Conservation (phyloP, 129 eudicot genomes). For the Erigeron canadensis region DNA sequence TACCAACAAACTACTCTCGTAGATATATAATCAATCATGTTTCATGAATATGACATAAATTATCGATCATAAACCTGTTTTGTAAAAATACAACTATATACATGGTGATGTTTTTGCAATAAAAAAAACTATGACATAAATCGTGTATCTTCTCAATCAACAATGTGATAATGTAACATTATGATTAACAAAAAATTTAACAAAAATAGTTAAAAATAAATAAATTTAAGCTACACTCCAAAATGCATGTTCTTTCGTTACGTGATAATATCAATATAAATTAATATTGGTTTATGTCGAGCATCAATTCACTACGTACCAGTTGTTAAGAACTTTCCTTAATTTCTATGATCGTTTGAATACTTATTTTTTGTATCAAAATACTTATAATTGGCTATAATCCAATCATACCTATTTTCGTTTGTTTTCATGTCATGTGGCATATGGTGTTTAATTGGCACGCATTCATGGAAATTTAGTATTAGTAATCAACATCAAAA, state of each 20-base stretch:
- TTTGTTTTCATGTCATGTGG: neutral
- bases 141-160: too few relatives aligned
- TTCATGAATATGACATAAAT: too few relatives aligned
- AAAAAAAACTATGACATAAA: too few relatives aligned
- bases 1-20: too few relatives aligned
- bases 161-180: too few relatives aligned
- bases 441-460: neutral
- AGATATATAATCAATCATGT: too few relatives aligned
- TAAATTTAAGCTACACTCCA: neutral
- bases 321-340: slow-evolving; percentile 15
- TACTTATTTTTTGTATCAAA: neutral
- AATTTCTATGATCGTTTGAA: neutral
- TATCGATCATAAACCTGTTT: too few relatives aligned
- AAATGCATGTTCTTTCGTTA: neutral
- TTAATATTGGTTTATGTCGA: neutral
- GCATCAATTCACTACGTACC: too few relatives aligned
- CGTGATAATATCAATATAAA: neutral
- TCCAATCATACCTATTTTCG: neutral
- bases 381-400: neutral
- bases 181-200: neutral
- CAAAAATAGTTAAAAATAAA: neutral
- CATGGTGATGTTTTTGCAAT: too few relatives aligned
- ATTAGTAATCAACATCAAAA: neutral
- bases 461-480: neutral
- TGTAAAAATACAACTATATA: too few relatives aligned